phyloP scores from a whole-genome alignment of 371 early-diverging fungal species.

The Nematocida ausubeli region DNA sequence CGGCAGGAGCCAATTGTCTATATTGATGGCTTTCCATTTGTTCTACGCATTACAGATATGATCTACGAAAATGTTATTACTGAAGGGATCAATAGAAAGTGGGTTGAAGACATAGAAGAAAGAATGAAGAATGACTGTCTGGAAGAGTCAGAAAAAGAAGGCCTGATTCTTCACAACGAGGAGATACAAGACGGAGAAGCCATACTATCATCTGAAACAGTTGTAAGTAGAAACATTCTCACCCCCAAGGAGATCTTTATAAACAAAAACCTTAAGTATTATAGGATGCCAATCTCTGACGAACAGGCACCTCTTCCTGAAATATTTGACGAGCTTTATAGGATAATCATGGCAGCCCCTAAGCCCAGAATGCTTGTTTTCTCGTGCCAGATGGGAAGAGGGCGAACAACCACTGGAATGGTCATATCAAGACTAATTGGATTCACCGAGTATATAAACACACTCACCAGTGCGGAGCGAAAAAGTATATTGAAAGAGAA shows the following conservation, averaged over 20 bases:
- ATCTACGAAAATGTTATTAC: constrained; percentile 72
- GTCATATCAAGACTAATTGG: constrained; percentile 69
- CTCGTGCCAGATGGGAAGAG: constrained; percentile 79
- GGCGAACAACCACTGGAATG: constrained; percentile 75
- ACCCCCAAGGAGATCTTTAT: constrained; percentile 57
- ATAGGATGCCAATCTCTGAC: constrained; percentile 74
- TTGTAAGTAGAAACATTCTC: neutral
- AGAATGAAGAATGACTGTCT: constrained; percentile 72
- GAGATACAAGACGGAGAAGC: constrained; percentile 71
- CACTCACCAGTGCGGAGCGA: constrained; percentile 68
- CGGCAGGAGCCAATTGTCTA: constrained; percentile 75
- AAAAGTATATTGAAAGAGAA: constrained; percentile 59
- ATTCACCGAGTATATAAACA: constrained; percentile 34
- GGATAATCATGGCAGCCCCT: constrained; percentile 68
- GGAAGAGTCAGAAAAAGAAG: constrained; percentile 69
- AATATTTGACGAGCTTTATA: constrained; percentile 72
- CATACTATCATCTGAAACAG: constrained; percentile 40
- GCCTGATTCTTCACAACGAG: constrained; percentile 72
- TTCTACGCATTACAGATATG: constrained; percentile 72
- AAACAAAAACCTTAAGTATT: constrained; percentile 69
- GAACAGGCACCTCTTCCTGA: constrained; percentile 75
- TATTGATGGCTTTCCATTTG: constrained; percentile 73
- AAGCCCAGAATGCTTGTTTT: constrained; percentile 70
- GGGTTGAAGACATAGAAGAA: constrained; percentile 72
- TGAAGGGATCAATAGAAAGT: constrained; percentile 71